Base-by-base conservation (phyloP, 345 rosid genomes). In the Lumnitzera racemosa region DNA sequence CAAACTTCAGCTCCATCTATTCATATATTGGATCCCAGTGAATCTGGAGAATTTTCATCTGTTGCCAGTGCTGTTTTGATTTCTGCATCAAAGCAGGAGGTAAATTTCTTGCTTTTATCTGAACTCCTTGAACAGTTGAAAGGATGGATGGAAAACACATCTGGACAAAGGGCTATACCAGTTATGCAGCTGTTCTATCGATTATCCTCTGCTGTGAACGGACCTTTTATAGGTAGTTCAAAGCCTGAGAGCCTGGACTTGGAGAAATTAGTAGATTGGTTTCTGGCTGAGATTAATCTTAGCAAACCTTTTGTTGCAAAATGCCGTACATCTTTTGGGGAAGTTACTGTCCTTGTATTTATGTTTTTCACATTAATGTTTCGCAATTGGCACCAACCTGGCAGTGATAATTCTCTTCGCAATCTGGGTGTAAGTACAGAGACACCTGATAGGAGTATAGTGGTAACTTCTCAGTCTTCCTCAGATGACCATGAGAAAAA, bases 291-390 rank as follows among this genome's bases (percentile, higher is more conserved):
- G 76, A 86, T 88, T 49, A 80, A 86, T 68, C 80, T 90, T 55
- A 73, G 65, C 61, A 86, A 79, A 67, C 89, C 96, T 53, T 90
- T 94, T 72, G 72, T 69, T 54, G 85, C 88, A 46, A 77, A 69
- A 71, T 64, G 68, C 52, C 90, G 88, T 46, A 79, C 97, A 65
- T 77, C 86, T 63, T 88, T 88, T 63, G 99, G 97, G 56, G 97
- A 88, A 77, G 86, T 90, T 67, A 83, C 85, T 14, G 91, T 94
- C 58, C 86, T 94, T 72, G 86, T 94, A 63, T 94, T 94, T 74
- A 90, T 90, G 99, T 94, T 94, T 75, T 88, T 90, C 80, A 94
- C 99, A 60, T 76, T 94, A 86, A 94, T 94, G 97, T 97, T 94
- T 55, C 91, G 97, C 61, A 94, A 91, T 68, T 94, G 99, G 99